These are phyloP conservation scores for Aspergillus homomorphus DNA, from an alignment of 495 filamentous ascomycete genomes.

Conservation along the genomic window DNA sequence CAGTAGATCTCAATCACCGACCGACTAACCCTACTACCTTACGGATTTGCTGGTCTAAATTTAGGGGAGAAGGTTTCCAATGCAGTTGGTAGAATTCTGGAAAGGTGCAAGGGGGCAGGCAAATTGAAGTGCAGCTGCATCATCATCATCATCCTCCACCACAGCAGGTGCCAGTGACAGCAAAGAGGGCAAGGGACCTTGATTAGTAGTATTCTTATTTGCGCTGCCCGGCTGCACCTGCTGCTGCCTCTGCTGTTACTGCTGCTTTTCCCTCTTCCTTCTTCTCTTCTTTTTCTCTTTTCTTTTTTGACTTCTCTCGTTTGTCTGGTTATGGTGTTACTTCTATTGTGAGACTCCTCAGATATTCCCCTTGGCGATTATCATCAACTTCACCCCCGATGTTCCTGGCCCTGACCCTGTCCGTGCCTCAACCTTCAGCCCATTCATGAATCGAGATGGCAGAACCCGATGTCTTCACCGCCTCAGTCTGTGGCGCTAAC, in stretches of 20 bases:
- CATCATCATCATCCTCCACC: too few relatives aligned
- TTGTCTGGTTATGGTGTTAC: not conserved
- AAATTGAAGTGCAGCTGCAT: slow-evolving; percentile 22
- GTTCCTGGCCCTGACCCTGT: not conserved
- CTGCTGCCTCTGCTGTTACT: not conserved
- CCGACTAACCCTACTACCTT: not conserved
- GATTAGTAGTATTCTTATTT: slow-evolving; percentile 6
- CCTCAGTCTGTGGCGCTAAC: slow-evolving; percentile 11
- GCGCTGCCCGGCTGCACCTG: slow-evolving; percentile 5
- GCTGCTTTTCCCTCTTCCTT: not conserved
- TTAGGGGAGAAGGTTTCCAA: not conserved
- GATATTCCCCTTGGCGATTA: not conserved
- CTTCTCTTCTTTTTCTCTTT: not conserved
- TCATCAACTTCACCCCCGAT: not conserved
- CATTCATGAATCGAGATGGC: slow-evolving; percentile 8
- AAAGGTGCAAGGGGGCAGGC: slow-evolving; percentile 23
- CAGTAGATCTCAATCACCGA: slow-evolving; percentile 6
- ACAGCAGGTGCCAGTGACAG: slow-evolving; percentile 20
- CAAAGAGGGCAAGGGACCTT: too few relatives aligned
- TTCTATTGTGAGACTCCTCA: not conserved
- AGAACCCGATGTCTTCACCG: slow-evolving; percentile 7
- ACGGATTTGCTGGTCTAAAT: not conserved
- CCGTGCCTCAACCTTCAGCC: not conserved
- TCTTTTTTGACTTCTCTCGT: not conserved
- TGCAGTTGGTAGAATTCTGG: slow-evolving; percentile 14